These are phyloP conservation scores for Porcisia hertigi DNA, from an alignment of 208 protist genomes.

Conservation along the genomic window DNA sequence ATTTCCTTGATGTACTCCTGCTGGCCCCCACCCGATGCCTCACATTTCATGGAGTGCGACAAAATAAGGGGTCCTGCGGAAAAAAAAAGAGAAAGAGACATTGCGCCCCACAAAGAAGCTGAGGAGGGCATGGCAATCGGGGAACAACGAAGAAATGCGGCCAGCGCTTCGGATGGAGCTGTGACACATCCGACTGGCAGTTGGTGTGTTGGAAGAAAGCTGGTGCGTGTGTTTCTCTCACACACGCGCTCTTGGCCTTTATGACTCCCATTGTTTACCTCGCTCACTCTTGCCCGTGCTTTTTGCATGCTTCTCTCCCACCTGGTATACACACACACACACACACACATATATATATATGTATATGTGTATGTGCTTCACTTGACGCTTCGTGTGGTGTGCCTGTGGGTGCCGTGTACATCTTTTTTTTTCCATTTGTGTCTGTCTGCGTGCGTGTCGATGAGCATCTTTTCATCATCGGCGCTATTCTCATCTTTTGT, in stretches of 20 bases:
- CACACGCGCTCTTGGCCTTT: neutral
- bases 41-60: neutral
- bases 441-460: too few species aligned
- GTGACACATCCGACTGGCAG: too few species aligned
- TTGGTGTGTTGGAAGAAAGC: neutral
- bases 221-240: neutral
- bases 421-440: too few species aligned
- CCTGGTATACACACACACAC: neutral
- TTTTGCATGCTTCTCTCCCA: neutral
- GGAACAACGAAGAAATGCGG: too few species aligned
- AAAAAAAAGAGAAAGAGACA: neutral
- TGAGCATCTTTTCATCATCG: neutral
- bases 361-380: neutral
- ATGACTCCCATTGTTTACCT: neutral
- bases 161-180: too few species aligned
- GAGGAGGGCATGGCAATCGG: too few species aligned
- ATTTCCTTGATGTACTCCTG: neutral
- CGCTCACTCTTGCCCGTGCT: neutral
- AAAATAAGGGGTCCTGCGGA: neutral
- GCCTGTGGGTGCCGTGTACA: too few species aligned
- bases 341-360: neutral
- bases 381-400: too few species aligned
- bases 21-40: neutral
- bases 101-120: neutral
- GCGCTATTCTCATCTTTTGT: neutral